Evolutionary conservation across 179 eudicot species (phyloP).

Genomic region (Spinacia oleracea): DNA sequence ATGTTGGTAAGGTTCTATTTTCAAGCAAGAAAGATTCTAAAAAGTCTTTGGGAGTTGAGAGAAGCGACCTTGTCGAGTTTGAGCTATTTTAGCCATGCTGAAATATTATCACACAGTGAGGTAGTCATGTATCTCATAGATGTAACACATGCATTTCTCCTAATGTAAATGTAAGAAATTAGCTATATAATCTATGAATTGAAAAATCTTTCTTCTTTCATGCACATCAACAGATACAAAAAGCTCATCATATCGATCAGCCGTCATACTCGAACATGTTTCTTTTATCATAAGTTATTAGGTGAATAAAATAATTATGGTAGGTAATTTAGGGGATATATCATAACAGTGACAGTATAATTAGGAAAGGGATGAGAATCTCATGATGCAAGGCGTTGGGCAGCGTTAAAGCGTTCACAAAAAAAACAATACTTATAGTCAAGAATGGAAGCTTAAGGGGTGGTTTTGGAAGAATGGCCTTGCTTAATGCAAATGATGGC

Average conservation of each 20-base stretch:
- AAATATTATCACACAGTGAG: slow-evolving; percentile 14
- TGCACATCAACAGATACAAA: not conserved
- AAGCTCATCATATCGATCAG: not conserved
- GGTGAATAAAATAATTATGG: slow-evolving; percentile 12
- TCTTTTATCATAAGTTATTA: not conserved
- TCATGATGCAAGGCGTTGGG: slow-evolving; percentile 22
- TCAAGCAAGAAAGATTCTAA: slow-evolving; percentile 32
- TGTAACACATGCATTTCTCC: slow-evolving; percentile 28
- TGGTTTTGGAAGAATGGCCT: slow-evolving; percentile 9
- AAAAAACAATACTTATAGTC: slow-evolving; percentile 16
- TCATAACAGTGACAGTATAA: slow-evolving; percentile 11
- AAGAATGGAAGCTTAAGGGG: not conserved
- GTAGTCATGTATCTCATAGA: slow-evolving; percentile 22
- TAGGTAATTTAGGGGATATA: slow-evolving; percentile 4
- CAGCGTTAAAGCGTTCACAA: slow-evolving; percentile 15
- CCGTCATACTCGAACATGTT: too few species aligned
- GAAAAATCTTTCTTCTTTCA: not conserved
- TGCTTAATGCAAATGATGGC: slow-evolving; percentile 12
- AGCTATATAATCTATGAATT: too few species aligned
- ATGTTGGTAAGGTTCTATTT: slow-evolving; percentile 24
- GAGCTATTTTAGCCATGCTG: slow-evolving; percentile 61
- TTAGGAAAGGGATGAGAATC: slow-evolving; percentile 11
- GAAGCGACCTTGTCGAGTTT: slow-evolving; percentile 44
- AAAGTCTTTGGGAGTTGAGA: slow-evolving; percentile 29
- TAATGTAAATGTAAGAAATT: slow-evolving; percentile 38